Percentiles rank a stretch among this genome's conserved stretches.
Conservation (phyloP, 176 grass and related monocot genomes). For the Raddia distichophylla region DNA sequence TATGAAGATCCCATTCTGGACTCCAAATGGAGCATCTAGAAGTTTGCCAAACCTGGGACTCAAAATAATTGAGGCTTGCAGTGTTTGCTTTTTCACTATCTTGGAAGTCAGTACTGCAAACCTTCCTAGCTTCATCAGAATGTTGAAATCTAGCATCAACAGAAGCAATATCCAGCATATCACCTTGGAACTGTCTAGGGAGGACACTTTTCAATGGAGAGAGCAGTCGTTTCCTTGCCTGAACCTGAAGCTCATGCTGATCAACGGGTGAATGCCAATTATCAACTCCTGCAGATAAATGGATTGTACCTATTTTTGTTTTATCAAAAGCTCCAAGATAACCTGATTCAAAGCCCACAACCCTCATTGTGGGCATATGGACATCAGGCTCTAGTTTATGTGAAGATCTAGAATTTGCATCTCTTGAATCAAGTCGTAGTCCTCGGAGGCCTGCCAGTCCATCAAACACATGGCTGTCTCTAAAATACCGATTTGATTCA, state of each 20-base stretch:
- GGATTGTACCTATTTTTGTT: constrained; percentile 12
- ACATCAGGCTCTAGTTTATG: constrained; percentile 42
- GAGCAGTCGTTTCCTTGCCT: constrained; percentile 65
- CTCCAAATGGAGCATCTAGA: constrained; percentile 44
- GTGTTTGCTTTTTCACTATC: constrained; percentile 71
- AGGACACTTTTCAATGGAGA: constrained; percentile 75
- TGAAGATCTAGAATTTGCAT: constrained; percentile 43
- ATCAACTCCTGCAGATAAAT: constrained; percentile 33
- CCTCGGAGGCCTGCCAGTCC: constrained; percentile 27
- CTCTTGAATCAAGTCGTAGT: constrained; percentile 44
- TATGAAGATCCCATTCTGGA: constrained; percentile 45
- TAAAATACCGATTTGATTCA: constrained; percentile 29
- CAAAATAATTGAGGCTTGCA: constrained; percentile 51
- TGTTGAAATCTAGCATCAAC: constrained; percentile 48
- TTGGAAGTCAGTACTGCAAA: constrained; percentile 45
- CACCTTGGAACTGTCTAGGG: constrained; percentile 66
- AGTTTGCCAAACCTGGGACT: constrained; percentile 33
- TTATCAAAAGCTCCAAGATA: constrained; percentile 33
- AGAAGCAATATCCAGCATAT: constrained; percentile 65
- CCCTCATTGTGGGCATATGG: constrained; percentile 51
- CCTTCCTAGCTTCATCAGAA: constrained; percentile 45
- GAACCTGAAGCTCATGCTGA: constrained; percentile 57
- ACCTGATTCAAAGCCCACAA: constrained; percentile 79
- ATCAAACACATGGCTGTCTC: constrained; percentile 28
- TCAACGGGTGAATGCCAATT: constrained; percentile 34